phyloP scores from a whole-genome alignment of 169 alveolate species.

The Ichthyophthirius multifiliis region DNA sequence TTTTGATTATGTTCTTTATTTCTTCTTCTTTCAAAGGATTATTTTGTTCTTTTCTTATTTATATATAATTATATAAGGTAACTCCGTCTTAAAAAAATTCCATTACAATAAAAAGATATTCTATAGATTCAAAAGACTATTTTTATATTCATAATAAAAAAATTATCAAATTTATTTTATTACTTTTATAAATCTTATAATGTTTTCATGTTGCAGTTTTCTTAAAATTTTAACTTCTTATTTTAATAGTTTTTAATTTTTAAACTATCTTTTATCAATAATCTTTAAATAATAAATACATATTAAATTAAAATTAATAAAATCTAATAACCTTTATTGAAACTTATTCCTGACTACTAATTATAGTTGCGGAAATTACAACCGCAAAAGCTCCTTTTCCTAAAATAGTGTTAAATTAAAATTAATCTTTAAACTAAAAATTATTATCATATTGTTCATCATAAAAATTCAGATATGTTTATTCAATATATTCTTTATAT shows the following conservation, averaged over 20 bases:
- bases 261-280: background rate
- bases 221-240: background rate
- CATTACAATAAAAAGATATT: background rate
- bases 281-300: no score
- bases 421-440: background rate
- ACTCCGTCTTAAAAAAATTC: background rate
- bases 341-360: background rate
- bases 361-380: background rate
- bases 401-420: background rate
- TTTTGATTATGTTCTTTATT: background rate
- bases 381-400: slow-evolving; percentile 14
- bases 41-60: background rate
- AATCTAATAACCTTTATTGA: slow-evolving; percentile 1
- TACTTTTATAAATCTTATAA: background rate
- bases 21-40: background rate
- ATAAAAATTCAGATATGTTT: background rate
- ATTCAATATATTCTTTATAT: no score
- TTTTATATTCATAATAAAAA: background rate
- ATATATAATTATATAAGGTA: background rate
- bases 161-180: background rate
- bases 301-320: background rate
- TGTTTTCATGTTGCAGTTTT: background rate
- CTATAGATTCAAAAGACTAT: background rate
- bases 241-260: background rate
- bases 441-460: background rate